Base-by-base conservation (phyloP, 2,329 filamentous ascomycete species). In the Diaporthe aspalathi region DNA sequence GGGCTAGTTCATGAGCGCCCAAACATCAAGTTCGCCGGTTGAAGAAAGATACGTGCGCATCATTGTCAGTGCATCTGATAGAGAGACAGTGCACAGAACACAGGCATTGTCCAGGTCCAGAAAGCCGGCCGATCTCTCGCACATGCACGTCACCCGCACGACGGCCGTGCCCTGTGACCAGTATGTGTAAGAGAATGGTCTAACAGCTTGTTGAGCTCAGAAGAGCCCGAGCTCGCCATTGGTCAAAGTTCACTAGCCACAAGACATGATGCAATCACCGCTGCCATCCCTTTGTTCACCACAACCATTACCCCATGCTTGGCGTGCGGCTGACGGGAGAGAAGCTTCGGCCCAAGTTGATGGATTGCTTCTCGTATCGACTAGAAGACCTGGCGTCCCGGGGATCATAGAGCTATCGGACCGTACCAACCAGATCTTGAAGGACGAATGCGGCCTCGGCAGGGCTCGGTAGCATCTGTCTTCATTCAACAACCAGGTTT, bases 251-350 rank as follows among this genome's bases (percentile, higher is more conserved):
- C n/a, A 1, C 45, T 38, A 38, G 32, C 49, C 27, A 32, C 24
- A 20, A 53, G 49, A 43, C 49, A 45, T 53, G 29, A 67, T 53
- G 49, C 47, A 56, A 56, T 43, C 17, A 16, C 49, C 16, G 32
- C 29, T 52, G 6, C 47, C 49, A 67, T 67, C 65, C 65, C 65
- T 67, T 67, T 67, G 40, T 56, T 50, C 45, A 50, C 22, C 60
- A 56, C 20, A n/a, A 43, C 52, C 38, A 14, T 29, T 17, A 67
- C 52, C 49, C 17, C 52, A 29, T 24, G 49, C 65, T 67, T 56
- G 65, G 35, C 49, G 49, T 67, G 49, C 35, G 65, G 49, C 49
- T 67, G 60, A 35, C 8, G 27, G 12, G 27, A 11, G 20, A 14
- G 24, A 43, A 32, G 1, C 7, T 22, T 35, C 40, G 43, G 12